Conservation (phyloP, 192 early-diverging fungal species). For the Chytriomyces sp. region DNA sequence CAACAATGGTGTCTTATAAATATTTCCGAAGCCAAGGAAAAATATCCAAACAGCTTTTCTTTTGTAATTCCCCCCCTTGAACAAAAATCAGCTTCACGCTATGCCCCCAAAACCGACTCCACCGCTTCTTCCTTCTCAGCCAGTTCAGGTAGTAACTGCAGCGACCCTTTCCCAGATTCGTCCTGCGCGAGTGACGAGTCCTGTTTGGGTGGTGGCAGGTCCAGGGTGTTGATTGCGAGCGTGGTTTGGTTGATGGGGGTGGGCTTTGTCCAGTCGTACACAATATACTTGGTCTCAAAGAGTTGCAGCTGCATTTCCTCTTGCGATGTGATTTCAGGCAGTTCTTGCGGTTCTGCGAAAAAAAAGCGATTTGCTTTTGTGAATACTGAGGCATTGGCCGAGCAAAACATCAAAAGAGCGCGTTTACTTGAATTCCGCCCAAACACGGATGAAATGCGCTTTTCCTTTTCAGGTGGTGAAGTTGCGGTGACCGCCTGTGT, state of each 20-base stretch:
- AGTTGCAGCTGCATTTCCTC: constrained; percentile 31
- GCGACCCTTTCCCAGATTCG: neutral
- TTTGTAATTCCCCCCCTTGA: too few relatives aligned
- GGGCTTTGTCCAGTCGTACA: constrained; percentile 31
- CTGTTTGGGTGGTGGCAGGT: neutral
- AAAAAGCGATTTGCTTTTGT: neutral
- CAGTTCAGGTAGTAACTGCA: neutral
- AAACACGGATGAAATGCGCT: neutral
- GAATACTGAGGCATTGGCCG: neutral
- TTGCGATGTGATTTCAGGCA: constrained; percentile 13
- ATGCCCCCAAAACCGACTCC: too few relatives aligned
- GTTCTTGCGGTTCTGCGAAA: constrained; percentile 20
- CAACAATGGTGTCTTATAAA: neutral
- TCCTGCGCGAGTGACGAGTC: neutral
- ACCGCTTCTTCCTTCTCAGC: too few relatives aligned
- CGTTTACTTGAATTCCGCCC: neutral
- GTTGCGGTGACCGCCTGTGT: neutral
- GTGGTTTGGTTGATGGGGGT: neutral
- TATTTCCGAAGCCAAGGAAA: too few relatives aligned
- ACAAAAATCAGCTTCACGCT: too few relatives aligned
- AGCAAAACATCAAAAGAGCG: too few relatives aligned
- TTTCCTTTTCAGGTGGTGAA: neutral
- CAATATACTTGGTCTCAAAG: constrained; percentile 29
- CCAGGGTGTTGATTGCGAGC: constrained; percentile 21
- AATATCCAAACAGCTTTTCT: too few relatives aligned